Conservation (phyloP, 176 grass and related monocot genomes). For the Oryza coarctata region DNA sequence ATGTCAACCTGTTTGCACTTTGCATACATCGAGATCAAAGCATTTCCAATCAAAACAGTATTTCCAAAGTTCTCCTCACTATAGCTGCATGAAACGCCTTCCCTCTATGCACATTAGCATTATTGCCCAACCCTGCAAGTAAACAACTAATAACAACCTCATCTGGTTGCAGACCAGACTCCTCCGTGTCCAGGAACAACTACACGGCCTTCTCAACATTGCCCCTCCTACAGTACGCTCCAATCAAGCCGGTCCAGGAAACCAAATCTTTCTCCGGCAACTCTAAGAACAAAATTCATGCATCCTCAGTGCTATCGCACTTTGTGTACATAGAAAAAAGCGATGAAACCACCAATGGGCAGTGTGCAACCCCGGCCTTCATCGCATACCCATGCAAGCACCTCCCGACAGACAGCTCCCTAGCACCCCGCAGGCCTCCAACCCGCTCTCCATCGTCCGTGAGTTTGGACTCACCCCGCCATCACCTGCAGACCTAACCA, state of each 20-base stretch:
- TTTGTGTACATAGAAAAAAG: conserved; percentile 78
- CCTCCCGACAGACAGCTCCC: conserved; percentile 40
- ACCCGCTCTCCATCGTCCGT: conserved; percentile 55
- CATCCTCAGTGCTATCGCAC: conserved; percentile 50
- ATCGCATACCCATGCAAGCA: conserved; percentile 55
- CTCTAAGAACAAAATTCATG: conserved; percentile 45
- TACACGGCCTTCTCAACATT: conserved; percentile 34
- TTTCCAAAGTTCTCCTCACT: conserved; percentile 50
- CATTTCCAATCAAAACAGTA: conserved; percentile 39
- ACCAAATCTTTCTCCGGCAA: conserved; percentile 62
- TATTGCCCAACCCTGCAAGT: conserved; percentile 49
- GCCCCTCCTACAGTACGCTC: conserved; percentile 51
- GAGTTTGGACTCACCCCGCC: conserved; percentile 44
- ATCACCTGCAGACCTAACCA: conserved; percentile 32
- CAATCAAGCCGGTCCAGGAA: conserved; percentile 75
- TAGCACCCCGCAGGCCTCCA: conserved; percentile 57
- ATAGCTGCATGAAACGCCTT: conserved; percentile 66
- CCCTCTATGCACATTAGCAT: conserved; percentile 14
- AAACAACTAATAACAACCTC: conserved; percentile 60
- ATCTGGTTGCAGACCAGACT: conserved; percentile 56
- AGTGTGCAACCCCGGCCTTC: conserved; percentile 42
- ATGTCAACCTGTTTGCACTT: conserved; percentile 54
- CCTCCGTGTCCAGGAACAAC: conserved; percentile 45
- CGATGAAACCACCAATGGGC: conserved; percentile 27
- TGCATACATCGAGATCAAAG: conserved; percentile 66